Evolutionary conservation across 441 rosid species (phyloP), one percentile per base, ranked within the genome.

Genomic region (Macaranga tanarius): DNA sequence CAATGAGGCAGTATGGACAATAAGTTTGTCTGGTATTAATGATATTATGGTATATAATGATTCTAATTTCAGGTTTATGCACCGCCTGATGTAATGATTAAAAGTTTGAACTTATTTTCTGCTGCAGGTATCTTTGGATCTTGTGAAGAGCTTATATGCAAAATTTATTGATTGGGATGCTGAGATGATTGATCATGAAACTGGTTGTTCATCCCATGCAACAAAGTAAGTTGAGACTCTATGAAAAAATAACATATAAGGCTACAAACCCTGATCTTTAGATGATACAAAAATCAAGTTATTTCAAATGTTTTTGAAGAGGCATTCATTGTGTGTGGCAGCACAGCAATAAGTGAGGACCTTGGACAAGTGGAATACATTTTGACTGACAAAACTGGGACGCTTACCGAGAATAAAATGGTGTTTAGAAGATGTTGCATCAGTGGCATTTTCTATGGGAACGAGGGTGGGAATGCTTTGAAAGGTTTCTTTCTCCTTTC

Each of bases 281-380:
- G 48, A 11, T 42, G 48, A 16, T 13, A 22, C 17, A 42, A n/a
- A 67, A 48, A 55, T 59, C 13, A 31, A 42, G 69, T 73, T 69
- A 65, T 65, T 63, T 64, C 57, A 54, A 62, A 26, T 47, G 54
- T 70, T 77, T 73, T 77, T 69, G 78, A 76, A 81, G 79, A 72
- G 73, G 64, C 54, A 44, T 71, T 79, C 79, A 73, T 82, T 89
- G 69, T 83, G 73, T 86, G 88, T 81, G 89, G 91, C 99, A 96
- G 99, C 90, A 93, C 99, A 87, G 98, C 99, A 86, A 93, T 96
- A 80, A 96, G 99, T 77, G 99, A 96, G 84, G 99, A 96, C 86
- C 88, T 96, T 80, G 98, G 98, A 75, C 99, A 96, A 86, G 98
- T 96, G 79, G 99, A 96, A 85, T 93, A 93, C 86, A 92, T 96